These are phyloP conservation scores for Corynespora cassiicola DNA, from an alignment of 2,329 filamentous ascomycete species.

Conservation along the genomic window DNA sequence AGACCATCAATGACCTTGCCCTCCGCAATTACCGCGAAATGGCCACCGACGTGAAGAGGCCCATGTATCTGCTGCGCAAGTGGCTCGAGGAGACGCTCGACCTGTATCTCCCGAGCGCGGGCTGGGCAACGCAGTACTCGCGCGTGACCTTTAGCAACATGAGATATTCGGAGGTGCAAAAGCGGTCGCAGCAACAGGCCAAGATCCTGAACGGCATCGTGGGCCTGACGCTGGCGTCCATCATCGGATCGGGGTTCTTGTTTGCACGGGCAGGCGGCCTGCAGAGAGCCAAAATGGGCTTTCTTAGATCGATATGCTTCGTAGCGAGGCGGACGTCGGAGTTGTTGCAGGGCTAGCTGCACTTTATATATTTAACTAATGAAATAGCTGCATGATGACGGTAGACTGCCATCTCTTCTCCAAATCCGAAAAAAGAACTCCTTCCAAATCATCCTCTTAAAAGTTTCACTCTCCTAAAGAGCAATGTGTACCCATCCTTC, in stretches of 20 bases:
- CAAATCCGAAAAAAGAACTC: too few relatives aligned
- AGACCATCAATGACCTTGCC: constrained; percentile 91
- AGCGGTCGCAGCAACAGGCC: constrained; percentile 62
- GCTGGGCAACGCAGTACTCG: constrained; percentile 92
- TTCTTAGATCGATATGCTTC: constrained; percentile 34
- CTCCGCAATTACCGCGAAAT: constrained; percentile 95
- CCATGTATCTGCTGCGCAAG: constrained; percentile 81
- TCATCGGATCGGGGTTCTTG: constrained; percentile 24
- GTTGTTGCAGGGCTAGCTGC: constrained; percentile 21
- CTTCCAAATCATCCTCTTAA: too few relatives aligned
- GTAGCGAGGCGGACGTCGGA: constrained; percentile 28
- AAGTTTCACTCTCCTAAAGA: too few relatives aligned
- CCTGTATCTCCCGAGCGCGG: constrained; percentile 75
- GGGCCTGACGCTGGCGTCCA: constrained; percentile 23
- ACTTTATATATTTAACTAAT: too few relatives aligned
- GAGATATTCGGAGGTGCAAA: constrained; percentile 82
- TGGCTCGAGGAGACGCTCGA: constrained; percentile 84
- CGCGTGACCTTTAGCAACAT: constrained; percentile 94
- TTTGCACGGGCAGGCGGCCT: constrained; percentile 29
- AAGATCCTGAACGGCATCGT: constrained; percentile 38
- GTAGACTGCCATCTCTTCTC: too few relatives aligned
- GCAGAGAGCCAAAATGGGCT: constrained; percentile 29
- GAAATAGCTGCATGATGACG: too few relatives aligned
- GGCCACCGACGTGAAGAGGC: constrained; percentile 82
- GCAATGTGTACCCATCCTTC: too few relatives aligned